Evolutionary conservation across 495 filamentous ascomycete genomes (phyloP), one percentile per base, ranked within the genome.

Genomic region (Jackrogersella minutella): DNA sequence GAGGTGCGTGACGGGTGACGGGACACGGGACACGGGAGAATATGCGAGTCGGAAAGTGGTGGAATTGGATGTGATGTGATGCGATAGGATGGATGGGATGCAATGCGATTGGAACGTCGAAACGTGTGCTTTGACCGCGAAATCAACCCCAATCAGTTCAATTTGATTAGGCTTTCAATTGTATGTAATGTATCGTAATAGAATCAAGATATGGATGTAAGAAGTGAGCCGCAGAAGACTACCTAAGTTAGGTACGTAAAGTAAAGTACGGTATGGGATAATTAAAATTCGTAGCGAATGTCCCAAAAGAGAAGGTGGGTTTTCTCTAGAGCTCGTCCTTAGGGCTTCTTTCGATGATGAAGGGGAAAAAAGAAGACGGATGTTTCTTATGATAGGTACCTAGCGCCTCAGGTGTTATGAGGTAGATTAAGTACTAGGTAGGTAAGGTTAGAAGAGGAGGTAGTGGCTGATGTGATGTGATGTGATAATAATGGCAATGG

Each of bases 111-210:
- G 39, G 59, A 49, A 59, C 30, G 60, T 64, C 61, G 54, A 64
- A 69, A 69, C 66, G 30, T 64, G 66, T 69, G 66, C 66, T 69
- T 61, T 60, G 66, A 69, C 66, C 44, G 56, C 44, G 49, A 64
- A 64, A 50, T 47, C 49, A 63, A 52, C 50, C n/a, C 46, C 24
- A 55, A 64, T 37, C 26, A 34, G 14, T 5, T n/a, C 43, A 26
- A 11, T 47, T 31, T 17, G 49, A 50, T 58, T 58, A n/a, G 52
- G 54, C 24, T 7, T 30, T 30, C 3, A 7, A 30, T 7, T 30
- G 3, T 30, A 30, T 30, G 26, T 30, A 30, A 30, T 30, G 3
- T n/a, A n/a, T n/a, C 13, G 17, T 41, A 49, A 43, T 28, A 56
- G 37, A 41, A 56, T 26, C 7, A 26, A 46, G 41, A n/a, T n/a